Conservation (phyloP, 176 grass and related monocot genomes). For the Carex scoparia region DNA sequence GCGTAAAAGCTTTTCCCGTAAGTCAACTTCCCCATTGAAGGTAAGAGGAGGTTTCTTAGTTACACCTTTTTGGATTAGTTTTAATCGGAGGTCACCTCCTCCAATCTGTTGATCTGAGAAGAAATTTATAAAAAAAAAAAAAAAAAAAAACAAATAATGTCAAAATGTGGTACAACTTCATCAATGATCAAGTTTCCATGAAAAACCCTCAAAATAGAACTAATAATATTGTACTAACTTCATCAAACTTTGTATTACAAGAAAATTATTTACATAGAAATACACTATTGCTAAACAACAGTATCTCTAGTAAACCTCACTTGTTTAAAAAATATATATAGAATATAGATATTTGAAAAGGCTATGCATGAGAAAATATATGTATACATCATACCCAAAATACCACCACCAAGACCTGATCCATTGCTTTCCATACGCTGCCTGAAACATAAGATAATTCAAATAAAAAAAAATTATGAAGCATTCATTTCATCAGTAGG, state of each 20-base stretch:
- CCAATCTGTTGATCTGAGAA: constrained; percentile 9
- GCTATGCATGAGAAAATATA: background rate
- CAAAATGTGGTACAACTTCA: background rate
- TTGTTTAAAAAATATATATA: too few relatives aligned
- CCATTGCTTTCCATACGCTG: background rate
- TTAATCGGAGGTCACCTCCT: constrained; percentile 17
- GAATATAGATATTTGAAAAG: background rate
- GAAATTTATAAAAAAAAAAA: background rate
- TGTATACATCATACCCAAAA: background rate
- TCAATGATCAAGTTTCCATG: background rate
- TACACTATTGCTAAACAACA: background rate
- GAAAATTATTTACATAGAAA: background rate
- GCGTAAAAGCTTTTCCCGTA: constrained; percentile 22
- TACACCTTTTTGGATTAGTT: constrained; percentile 21
- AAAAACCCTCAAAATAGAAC: background rate
- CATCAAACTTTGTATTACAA: constrained; percentile 6
- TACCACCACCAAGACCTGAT: background rate
- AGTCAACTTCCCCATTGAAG: background rate
- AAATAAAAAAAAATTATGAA: background rate
- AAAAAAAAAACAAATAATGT: background rate
- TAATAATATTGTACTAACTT: background rate
- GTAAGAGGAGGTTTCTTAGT: background rate
- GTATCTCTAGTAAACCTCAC: background rate
- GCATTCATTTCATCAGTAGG: background rate
- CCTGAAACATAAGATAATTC: constrained; percentile 11